phyloP scores from a whole-genome alignment of 495 filamentous ascomycete species.

The Neurospora tetrasperma region DNA sequence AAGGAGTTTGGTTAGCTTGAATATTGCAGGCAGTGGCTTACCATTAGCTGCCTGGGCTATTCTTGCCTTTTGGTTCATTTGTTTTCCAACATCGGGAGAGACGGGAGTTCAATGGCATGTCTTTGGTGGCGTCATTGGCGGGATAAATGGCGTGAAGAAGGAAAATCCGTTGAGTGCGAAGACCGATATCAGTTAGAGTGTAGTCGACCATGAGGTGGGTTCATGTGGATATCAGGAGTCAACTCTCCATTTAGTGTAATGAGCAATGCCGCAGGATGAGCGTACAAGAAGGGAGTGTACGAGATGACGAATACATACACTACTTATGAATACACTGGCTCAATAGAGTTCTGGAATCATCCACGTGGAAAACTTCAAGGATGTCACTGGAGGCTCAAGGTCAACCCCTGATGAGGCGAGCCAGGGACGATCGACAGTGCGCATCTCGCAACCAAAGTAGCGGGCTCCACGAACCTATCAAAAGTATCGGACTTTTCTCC shows the following conservation, averaged over 20 bases:
- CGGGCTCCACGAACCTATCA: not conserved
- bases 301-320: not conserved
- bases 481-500: not conserved
- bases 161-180: not conserved
- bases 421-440: not conserved
- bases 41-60: not conserved
- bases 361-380: not conserved
- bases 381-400: not conserved
- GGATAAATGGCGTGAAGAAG: not conserved
- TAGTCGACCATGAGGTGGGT: not conserved
- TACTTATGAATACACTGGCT: not conserved
- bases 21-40: not conserved
- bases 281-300: not conserved
- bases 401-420: not conserved
- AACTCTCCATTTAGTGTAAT: not conserved
- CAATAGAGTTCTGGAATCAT: not conserved
- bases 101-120: not conserved
- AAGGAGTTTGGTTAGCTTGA: not conserved
- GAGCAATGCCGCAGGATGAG: not conserved
- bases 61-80: not conserved
- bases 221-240: not conserved
- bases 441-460: not conserved
- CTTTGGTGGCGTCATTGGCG: not conserved
- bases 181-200: not conserved
- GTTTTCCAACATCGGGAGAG: not conserved